These are phyloP conservation scores for Rosa chinensis DNA, from an alignment of 306 rosid genomes.

Conservation along the genomic window DNA sequence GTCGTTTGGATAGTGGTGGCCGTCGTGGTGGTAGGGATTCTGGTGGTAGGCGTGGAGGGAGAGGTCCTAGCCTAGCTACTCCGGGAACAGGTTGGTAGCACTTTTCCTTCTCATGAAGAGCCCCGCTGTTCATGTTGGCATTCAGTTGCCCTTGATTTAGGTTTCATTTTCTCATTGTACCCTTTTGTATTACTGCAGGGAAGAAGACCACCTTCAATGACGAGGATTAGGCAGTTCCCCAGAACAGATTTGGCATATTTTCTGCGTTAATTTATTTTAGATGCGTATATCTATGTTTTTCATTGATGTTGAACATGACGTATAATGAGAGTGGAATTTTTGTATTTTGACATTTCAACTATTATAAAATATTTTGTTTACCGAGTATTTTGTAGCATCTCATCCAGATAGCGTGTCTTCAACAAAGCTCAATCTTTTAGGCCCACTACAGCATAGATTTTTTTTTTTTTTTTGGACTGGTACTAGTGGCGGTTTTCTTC, in stretches of 20 bases:
- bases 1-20: conserved; percentile 25
- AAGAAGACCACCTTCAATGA: conserved; percentile 47
- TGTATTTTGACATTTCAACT: background rate
- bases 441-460: too few relatives aligned
- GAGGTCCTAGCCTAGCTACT: conserved; percentile 37
- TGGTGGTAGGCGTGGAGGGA: conserved; percentile 47
- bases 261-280: background rate
- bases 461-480: too few relatives aligned
- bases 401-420: too few relatives aligned
- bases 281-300: conserved; percentile 2
- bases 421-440: too few relatives aligned
- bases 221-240: conserved; percentile 8
- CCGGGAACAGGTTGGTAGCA: conserved; percentile 32
- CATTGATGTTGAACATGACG: background rate
- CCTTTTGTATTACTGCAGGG: conserved; percentile 27
- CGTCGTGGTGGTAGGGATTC: conserved; percentile 18
- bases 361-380: background rate
- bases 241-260: background rate
- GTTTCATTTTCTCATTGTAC: background rate
- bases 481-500: too few relatives aligned
- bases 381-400: too few relatives aligned
- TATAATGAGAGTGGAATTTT: background rate
- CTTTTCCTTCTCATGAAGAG: background rate
- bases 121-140: too few relatives aligned
- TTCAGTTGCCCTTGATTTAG: too few relatives aligned